These are phyloP conservation scores for Neurospora discreta DNA, from an alignment of 495 filamentous ascomycete species.

Conservation along the genomic window DNA sequence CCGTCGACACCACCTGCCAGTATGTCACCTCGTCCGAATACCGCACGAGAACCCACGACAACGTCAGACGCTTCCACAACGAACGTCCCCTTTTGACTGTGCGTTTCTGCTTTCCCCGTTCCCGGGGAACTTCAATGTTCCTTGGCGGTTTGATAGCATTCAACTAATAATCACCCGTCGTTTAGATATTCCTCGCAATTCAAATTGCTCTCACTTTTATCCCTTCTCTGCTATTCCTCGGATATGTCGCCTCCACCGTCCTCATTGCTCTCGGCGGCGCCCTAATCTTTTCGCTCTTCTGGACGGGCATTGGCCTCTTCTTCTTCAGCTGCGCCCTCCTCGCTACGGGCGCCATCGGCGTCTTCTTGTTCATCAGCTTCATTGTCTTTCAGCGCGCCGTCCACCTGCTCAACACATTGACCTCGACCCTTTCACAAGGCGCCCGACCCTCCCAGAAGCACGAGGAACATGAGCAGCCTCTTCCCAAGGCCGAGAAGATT, in stretches of 20 bases:
- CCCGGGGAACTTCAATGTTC: background rate
- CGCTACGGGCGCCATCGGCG: slow-evolving; percentile 42
- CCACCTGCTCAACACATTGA: background rate
- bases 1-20: background rate
- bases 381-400: background rate
- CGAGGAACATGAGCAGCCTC: background rate
- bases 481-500: background rate
- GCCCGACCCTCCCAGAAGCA: background rate
- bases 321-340: slow-evolving; percentile 53
- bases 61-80: background rate
- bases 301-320: slow-evolving; percentile 49
- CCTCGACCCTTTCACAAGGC: background rate
- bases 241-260: slow-evolving; percentile 44
- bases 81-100: background rate
- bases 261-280: slow-evolving; percentile 43
- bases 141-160: background rate
- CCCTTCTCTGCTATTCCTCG: slow-evolving; percentile 50
- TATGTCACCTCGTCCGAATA: background rate
- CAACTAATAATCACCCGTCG: background rate
- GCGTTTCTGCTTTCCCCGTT: background rate
- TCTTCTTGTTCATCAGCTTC: slow-evolving; percentile 33
- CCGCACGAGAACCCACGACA: background rate
- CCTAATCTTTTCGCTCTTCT: slow-evolving; percentile 50
- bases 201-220: slow-evolving; percentile 13
- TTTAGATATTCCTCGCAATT: background rate